These are phyloP conservation scores for Colletotrichum sp. DNA, from an alignment of 2,329 filamentous ascomycete genomes.

Conservation along the genomic window DNA sequence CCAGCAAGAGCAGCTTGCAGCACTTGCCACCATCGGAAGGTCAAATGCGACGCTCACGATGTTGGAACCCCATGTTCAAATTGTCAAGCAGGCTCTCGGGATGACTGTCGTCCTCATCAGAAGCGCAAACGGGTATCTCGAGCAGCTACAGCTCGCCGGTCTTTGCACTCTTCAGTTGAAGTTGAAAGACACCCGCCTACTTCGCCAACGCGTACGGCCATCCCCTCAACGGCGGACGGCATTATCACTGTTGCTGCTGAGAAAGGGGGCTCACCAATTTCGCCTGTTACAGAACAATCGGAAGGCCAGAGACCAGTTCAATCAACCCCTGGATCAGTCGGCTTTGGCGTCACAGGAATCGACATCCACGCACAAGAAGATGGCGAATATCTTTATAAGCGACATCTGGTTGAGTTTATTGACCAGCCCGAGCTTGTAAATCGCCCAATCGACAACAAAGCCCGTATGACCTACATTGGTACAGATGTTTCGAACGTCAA, in stretches of 20 bases:
- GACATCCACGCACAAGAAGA: background rate
- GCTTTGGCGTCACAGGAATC: background rate
- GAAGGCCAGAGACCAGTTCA: background rate
- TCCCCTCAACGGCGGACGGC: background rate
- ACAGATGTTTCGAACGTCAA: background rate
- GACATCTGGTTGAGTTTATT: background rate
- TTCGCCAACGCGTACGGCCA: background rate
- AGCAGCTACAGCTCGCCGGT: background rate
- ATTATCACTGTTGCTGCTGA: background rate
- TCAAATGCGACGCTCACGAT: conserved; percentile 12
- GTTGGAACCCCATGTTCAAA: conserved; percentile 1
- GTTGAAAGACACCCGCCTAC: background rate
- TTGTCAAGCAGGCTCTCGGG: background rate
- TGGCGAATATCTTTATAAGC: background rate
- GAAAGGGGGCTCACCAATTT: background rate
- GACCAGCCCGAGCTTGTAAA: background rate
- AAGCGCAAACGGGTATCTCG: conserved; percentile 1
- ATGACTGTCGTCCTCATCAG: background rate
- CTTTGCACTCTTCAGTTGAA: background rate
- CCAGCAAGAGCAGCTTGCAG: background rate
- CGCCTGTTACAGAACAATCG: background rate
- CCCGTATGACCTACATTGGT: background rate
- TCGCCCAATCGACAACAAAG: background rate
- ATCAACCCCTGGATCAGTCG: background rate
- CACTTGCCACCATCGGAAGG: background rate